Base-by-base conservation (phyloP, 176 grass and related monocot genomes). In the Neostapfia colusana region DNA sequence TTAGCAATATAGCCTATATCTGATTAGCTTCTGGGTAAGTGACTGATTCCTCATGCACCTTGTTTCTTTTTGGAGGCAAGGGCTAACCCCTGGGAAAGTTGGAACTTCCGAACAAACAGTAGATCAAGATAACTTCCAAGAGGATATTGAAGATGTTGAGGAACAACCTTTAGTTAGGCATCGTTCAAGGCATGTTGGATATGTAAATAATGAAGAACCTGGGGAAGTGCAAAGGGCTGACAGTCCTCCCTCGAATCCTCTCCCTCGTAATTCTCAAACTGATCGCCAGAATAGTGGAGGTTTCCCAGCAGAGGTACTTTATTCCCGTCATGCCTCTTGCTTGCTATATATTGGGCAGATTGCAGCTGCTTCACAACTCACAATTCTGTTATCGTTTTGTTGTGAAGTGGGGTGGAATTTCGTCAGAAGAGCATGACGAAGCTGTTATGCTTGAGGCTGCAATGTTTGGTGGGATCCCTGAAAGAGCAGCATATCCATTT, bases 371-470 rank as follows among this genome's bases (percentile, higher is more conserved):
- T 39, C 20, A 54, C 16, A 43, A 53, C 83, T 80, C 28, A 74
- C 25, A 8, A 15, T 80, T 10, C 11, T 81, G 34, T 78, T 69
- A 56, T 18, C 74, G 74, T 23, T 67, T 72, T 74, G 17, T 84
- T 42, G 53, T 67, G 67, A 76, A 99, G 95, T 99, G 96, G 96
- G 96, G 96, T 83, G 92, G 89, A 39, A 95, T 95, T 70, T 95
- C 96, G 60, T 92, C 88, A 28, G 76, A 92, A 86, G 96, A 99
- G 75, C 92, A 92, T 75, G 96, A 99, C 13, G 96, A 99, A 67
- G 96, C 96, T 80, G 43, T 99, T 85, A 99, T 99, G 96, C 89
- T 99, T 69, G 96, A 99, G 56, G 96, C 89, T 62, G 96, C 96
- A 64, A 95, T 99, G 89, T 95, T 99, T 78, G 96, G 96, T 81